A percentile compares a stretch with the other conserved stretches of the same genome.
These are phyloP conservation scores for Rhodamnia argentea DNA, from an alignment of 345 rosid genomes.

Conservation along the genomic window DNA sequence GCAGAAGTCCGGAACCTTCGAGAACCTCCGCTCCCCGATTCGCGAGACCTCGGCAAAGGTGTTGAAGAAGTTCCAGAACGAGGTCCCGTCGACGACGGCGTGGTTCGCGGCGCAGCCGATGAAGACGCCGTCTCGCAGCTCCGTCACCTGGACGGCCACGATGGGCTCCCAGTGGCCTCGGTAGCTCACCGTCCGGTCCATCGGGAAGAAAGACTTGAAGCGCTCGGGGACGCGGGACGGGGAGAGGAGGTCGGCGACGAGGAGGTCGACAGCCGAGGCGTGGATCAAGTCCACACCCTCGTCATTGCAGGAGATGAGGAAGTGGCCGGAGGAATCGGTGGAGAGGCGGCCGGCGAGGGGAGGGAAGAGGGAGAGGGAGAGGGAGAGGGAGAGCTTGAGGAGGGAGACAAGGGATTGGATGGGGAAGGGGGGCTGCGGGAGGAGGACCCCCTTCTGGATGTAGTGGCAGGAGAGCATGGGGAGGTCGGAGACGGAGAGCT, in stretches of 20 bases:
- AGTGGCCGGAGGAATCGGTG: conserved; percentile 38
- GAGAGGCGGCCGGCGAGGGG: conserved; percentile 84
- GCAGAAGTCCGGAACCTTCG: conserved; percentile 49
- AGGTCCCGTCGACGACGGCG: conserved; percentile 79
- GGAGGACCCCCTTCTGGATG: conserved; percentile 83
- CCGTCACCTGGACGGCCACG: conserved; percentile 82
- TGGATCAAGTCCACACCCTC: conserved; percentile 60
- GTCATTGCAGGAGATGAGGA: conserved; percentile 58
- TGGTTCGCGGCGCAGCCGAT: conserved; percentile 72
- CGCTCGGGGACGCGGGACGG: conserved; percentile 49
- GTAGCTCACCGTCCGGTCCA: conserved; percentile 63
- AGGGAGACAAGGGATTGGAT: conserved; percentile 16
- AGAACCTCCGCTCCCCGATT: conserved; percentile 19
- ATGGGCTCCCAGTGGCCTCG: conserved; percentile 66
- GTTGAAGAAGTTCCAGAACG: conserved; percentile 92
- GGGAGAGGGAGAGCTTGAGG: conserved; percentile 41
- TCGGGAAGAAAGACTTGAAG: conserved; percentile 45
- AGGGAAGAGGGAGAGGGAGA: conserved; percentile 52
- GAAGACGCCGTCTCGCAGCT: conserved; percentile 64
- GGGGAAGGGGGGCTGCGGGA: conserved; percentile 32
- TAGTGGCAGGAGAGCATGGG: conserved; percentile 96
- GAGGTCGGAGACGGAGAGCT: conserved; percentile 90
- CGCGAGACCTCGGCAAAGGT: conserved; percentile 66
- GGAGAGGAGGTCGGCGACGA: conserved; percentile 28
- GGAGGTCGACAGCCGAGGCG: conserved; percentile 28